phyloP scores from a whole-genome alignment of 2,329 filamentous ascomycete species.

The Cercospora nicotianae region DNA sequence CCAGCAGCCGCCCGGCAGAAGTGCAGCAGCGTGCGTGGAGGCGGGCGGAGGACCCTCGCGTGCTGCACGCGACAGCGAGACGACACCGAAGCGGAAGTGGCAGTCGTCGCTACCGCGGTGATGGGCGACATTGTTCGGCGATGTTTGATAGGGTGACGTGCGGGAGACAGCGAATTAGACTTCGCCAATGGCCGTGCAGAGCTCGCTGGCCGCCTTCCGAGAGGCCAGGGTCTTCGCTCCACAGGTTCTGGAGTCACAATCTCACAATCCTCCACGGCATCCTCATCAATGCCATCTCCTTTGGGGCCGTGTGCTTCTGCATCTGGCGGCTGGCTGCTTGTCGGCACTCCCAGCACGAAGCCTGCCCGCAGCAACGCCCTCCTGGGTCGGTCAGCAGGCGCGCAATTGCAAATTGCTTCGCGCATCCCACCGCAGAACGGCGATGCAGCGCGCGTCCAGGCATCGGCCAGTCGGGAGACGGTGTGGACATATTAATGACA shows the following conservation, averaged over 20 bases:
- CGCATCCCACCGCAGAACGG: background rate
- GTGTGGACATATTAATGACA: background rate
- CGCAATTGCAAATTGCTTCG: conserved; percentile 6
- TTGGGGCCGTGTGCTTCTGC: background rate
- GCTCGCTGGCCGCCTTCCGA: background rate
- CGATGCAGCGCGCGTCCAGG: background rate
- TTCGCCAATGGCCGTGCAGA: conserved; percentile 10
- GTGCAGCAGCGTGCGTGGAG: background rate
- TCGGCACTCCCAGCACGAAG: background rate
- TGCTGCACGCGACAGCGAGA: background rate
- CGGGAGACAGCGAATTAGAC: conserved; percentile 1
- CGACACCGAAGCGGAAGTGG: conserved; percentile 6
- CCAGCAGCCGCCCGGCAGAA: conserved; percentile 1
- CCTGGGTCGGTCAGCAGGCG: background rate
- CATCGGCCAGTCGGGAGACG: background rate
- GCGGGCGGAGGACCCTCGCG: background rate
- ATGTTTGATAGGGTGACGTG: conserved; percentile 7
- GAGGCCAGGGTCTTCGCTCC: background rate
- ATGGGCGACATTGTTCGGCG: background rate
- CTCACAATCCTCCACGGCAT: background rate
- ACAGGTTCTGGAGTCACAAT: too few species aligned
- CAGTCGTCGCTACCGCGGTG: background rate
- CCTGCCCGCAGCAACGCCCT: background rate
- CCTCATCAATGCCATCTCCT: background rate
- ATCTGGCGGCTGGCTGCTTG: background rate